These are phyloP conservation scores for Musa schizocarpa DNA, from an alignment of 176 grass and related monocot species.

Conservation along the genomic window DNA sequence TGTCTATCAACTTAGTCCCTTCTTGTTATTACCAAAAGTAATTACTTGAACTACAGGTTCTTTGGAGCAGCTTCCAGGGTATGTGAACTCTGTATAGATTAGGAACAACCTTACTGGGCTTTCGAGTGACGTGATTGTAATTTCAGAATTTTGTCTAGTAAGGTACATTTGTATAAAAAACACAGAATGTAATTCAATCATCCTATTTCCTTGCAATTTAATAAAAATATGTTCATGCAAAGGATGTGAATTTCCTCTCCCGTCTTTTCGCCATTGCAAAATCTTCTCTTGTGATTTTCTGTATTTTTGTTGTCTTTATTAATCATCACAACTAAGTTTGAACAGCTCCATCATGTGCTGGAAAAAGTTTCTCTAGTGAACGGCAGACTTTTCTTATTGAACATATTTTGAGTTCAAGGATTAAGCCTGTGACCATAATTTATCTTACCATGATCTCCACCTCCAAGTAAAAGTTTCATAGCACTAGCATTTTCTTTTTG, in stretches of 20 bases:
- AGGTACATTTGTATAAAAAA: background rate
- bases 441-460: too few relatives aligned
- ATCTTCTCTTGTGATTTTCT: background rate
- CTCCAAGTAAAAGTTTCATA: background rate
- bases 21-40: background rate
- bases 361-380: too few relatives aligned
- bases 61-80: background rate
- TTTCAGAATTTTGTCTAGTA: constrained; percentile 2
- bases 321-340: background rate
- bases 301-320: background rate
- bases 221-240: background rate
- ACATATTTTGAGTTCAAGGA: too few relatives aligned
- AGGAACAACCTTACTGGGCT: background rate
- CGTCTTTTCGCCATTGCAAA: background rate
- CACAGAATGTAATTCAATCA: background rate
- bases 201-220: background rate
- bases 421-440: too few relatives aligned
- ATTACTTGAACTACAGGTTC: background rate
- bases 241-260: too few relatives aligned
- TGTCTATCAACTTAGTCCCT: background rate
- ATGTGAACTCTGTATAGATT: background rate
- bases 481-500: background rate
- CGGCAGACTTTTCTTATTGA: too few relatives aligned
- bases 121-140: background rate
- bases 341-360: background rate